phyloP scores from a whole-genome alignment of 495 filamentous ascomycete species.

The Hypoxylon fuscum region DNA sequence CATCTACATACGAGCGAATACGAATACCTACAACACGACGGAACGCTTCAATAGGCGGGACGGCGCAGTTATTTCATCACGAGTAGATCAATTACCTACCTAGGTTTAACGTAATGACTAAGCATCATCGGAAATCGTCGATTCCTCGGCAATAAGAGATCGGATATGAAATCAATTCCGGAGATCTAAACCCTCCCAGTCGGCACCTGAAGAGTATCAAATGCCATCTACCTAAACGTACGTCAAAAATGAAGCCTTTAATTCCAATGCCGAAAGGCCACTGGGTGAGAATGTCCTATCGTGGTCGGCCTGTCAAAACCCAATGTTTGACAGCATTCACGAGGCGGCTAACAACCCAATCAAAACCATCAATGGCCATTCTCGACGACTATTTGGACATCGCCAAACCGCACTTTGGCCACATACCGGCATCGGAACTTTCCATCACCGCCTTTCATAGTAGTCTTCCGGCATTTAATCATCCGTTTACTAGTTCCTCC shows the following conservation, averaged over 20 bases:
- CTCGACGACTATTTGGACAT: slow-evolving; percentile 37
- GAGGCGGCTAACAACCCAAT: slow-evolving; percentile 10
- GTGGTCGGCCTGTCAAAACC: not conserved
- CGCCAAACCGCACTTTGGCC: slow-evolving; percentile 27
- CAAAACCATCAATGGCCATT: slow-evolving; percentile 27
- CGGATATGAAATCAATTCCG: too few species aligned
- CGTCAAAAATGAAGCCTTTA: not conserved
- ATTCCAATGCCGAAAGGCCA: not conserved
- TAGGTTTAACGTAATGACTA: too few species aligned
- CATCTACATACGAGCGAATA: too few species aligned
- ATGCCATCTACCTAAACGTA: not conserved
- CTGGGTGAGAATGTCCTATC: not conserved
- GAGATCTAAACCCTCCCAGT: too few species aligned
- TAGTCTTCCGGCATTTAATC: slow-evolving; percentile 31
- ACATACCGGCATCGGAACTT: slow-evolving; percentile 19
- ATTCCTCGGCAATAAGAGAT: too few species aligned
- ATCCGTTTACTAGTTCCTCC: slow-evolving; percentile 41
- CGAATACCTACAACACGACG: too few species aligned
- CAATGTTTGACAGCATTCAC: not conserved
- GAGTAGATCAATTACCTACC: too few species aligned
- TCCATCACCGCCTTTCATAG: slow-evolving; percentile 28
- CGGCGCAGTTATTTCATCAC: too few species aligned
- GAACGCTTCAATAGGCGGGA: too few species aligned
- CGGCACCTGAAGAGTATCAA: too few species aligned
- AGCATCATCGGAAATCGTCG: too few species aligned